Percentiles rank a stretch among this genome's conserved stretches.
These are phyloP conservation scores for Tetrahymena malaccensis DNA, from an alignment of 73 alveolate species.

Conservation along the genomic window DNA sequence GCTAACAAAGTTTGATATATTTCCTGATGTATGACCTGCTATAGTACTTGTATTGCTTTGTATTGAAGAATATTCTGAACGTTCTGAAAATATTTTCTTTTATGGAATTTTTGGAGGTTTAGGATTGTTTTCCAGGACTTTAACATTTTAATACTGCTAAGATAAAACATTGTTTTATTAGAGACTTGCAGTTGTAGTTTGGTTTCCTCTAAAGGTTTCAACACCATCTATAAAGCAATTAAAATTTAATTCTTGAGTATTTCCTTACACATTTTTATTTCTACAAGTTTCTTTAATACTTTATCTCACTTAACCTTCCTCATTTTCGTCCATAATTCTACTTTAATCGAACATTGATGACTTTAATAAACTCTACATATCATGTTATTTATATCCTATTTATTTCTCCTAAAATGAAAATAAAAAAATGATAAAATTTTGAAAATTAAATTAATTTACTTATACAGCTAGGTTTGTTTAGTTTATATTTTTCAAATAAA, in stretches of 20 bases:
- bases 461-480: background rate
- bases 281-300: background rate
- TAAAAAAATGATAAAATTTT: background rate
- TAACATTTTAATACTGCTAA: background rate
- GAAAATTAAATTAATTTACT: background rate
- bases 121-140: background rate
- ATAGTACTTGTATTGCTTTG: background rate
- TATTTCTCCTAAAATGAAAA: background rate
- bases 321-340: background rate
- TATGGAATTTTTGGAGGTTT: background rate
- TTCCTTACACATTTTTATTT: background rate
- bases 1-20: background rate
- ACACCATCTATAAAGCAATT: background rate
- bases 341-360: background rate
- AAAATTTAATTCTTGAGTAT: background rate
- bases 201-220: background rate
- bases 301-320: background rate
- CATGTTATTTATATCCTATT: background rate
- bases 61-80: background rate
- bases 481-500: background rate
- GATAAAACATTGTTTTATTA: background rate
- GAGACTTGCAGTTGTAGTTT: background rate
- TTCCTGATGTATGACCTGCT: background rate
- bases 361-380: background rate
- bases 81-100: background rate